Evolutionary conservation across 23 red algal species (phyloP), one percentile per base, ranked within the genome.

Genomic region (Pyropia haitanensis): DNA sequence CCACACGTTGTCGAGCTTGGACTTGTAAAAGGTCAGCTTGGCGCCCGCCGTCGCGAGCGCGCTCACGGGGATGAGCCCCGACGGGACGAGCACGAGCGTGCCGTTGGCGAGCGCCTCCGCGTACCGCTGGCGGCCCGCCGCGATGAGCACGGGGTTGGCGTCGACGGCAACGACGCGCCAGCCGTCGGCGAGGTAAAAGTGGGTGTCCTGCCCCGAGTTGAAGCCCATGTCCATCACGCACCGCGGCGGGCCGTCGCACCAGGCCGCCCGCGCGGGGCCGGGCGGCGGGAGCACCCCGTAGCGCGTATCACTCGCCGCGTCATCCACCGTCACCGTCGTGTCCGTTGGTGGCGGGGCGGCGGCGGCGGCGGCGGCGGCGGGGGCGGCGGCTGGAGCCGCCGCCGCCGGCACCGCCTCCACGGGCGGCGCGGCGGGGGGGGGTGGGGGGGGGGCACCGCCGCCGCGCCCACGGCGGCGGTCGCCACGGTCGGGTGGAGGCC

Each of bases 171-270:
- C 64, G 2, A 81, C 77, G 21, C 77, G 64, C 60, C 65, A 56
- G 14, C 62, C 62, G 28, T 81, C 53, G 19, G 58, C 59, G 17
- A 81, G 58, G 31, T 81, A 81, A 22, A 56, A 44, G 52, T 29
- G 53, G 22, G 77, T 81, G 20, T 81, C 77, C 25, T 81, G 77
- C 13, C 77, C 77, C 7, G 23, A 70, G 33, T 81, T 81, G 18
- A 70, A 67, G 10, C 77, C 77, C 6, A 81, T 70, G 2, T 81
- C 77, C 44, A 81, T 71, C n/a, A 81, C 71, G 54, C 77, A 81
- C 3, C 58, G 63, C 1, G 72, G 39, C 5, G 39, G 39, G 39
- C 39, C 39, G 8, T 7, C 39, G 39, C 39, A 46, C 39, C 39
- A 46, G 39, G 39, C 39, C 39, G 39, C 39, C 10, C 39, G 39